Evolutionary conservation across 495 filamentous ascomycete genomes (phyloP), one percentile per base, ranked within the genome.

Genomic region (Podospora anserina): DNA sequence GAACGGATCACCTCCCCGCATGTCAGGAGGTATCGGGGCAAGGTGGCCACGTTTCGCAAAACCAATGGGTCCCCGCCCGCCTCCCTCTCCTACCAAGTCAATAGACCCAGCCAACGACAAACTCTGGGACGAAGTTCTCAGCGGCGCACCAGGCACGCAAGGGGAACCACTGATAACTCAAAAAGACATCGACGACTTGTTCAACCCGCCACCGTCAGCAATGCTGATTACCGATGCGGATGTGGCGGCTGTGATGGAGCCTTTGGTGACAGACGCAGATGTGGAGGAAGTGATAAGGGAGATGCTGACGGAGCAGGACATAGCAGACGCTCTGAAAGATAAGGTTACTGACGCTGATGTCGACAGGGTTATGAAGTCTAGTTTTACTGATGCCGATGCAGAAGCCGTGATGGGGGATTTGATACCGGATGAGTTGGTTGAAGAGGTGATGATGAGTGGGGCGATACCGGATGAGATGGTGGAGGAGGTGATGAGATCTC

Each of bases 341-440:
- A 19, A 58, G 23, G n/a, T 58, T 26, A 19, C 55, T 23, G 55
- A 58, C 6, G n/a, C 55, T 58, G 55, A 58, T 58, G n/a, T 58
- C 23, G n/a, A 19, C 23, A 18, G 55, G n/a, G 13, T 58, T 19
- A 58, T 58, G 55, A 58, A 2, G 23, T 19, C 7, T 58, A 20
- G 9, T 11, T 58, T 20, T 58, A 58, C 55, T 58, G 55, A 19
- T 58, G 16, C 6, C 6, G 55, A 58, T 26, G 55, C 23, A 58
- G 55, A 58, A 58, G 55, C 55, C 23, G 55, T 58, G n/a, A 58
- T 58, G 55, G 55, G 39, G 39, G 39, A 49, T 13, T 49, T 49
- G 39, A 49, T 49, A 49, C 15, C 39, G 39, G 39, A 49, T 49
- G 39, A 49, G 39, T 11, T 49, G 2, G 39, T 49, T 13, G 39